A percentile compares a stretch with the other conserved stretches of the same genome.
Evolutionary conservation across 148 eudicot genomes (phyloP).

Genomic region (Cornus florida): DNA sequence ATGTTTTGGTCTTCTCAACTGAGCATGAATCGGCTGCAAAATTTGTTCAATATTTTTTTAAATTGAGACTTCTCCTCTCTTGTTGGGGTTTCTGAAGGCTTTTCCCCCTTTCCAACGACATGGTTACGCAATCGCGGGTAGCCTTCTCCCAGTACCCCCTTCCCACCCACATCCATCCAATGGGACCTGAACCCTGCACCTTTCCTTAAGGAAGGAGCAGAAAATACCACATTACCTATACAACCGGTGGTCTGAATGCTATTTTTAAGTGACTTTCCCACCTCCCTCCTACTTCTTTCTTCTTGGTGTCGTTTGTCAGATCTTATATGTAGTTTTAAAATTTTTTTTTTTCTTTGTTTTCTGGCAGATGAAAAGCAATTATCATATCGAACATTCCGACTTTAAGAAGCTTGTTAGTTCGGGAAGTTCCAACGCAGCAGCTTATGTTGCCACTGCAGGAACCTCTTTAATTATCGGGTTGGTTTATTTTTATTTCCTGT

Average conservation of each 20-base stretch:
- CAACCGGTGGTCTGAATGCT: not conserved
- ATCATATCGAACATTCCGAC: slow-evolving; percentile 65
- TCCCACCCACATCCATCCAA: no score
- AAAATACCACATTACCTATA: no score
- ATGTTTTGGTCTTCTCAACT: no score
- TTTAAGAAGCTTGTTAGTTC: slow-evolving; percentile 63
- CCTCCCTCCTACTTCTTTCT: not conserved
- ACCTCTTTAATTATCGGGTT: slow-evolving; percentile 77
- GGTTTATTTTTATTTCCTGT: slow-evolving; percentile 16
- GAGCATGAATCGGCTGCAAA: no score
- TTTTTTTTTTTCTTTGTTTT: slow-evolving; percentile 14
- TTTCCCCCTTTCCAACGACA: no score
- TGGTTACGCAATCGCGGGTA: no score
- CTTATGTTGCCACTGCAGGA: slow-evolving; percentile 84
- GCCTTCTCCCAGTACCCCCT: no score
- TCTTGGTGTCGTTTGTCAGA: not conserved
- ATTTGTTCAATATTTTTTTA: no score
- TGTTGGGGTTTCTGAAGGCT: no score
- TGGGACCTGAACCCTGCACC: no score
- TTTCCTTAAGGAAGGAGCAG: no score
- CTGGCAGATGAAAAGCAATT: slow-evolving; percentile 66
- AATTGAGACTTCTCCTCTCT: no score
- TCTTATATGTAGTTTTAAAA: not conserved
- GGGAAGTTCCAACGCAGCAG: slow-evolving; percentile 51
- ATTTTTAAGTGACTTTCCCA: not conserved